Evolutionary conservation across 208 protist species (phyloP), one percentile per base, ranked within the genome.

Genomic region (Leishmania braziliensis): DNA sequence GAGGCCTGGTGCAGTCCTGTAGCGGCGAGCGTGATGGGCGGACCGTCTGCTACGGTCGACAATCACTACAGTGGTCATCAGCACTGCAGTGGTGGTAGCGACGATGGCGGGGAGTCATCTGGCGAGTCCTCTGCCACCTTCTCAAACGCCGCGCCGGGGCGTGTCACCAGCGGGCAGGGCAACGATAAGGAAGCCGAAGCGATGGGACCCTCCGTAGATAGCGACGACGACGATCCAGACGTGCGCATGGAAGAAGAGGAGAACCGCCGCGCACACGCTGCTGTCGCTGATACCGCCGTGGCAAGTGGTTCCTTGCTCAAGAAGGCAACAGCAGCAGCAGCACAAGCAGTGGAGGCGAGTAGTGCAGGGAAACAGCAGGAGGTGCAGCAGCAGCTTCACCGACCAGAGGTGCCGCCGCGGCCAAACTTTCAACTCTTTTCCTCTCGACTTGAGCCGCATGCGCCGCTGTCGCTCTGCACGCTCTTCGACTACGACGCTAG

Each of bases 371-470:
- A 18, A 14, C 66, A 71, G 66, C 36, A 39, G 36, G 36, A 39
- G 36, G 36, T 1, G 36, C 39, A 5, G n/a, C 66, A 14, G 33
- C 33, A 36, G 74, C 60, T 14, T 48, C 71, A 65, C 48, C 72
- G 72, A 8, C n/a, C 56, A n/a, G 77, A 75, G 53, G 77, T 85
- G 46, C 85, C 85, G 5, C 85, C 72, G n/a, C 83, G 81, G 53
- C 82, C 86, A 0, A 85, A 80, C 29, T 89, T 89, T n/a, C 75
- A 81, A 12, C 77, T 83, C n/a, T 89, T 89, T 54, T 89, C 86
- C 43, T 83, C 79, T 3, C 86, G 82, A 0, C 80, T 89, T 36
- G 86, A 89, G 80, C 86, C 86, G 16, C 83, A 82, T 75, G 86
- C 86, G 48, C 83, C 86, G 36, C 51, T 85, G 36, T 84, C 82